Base-by-base conservation (phyloP, 1,139 yeast species). In the Taphrina wiesneri region DNA sequence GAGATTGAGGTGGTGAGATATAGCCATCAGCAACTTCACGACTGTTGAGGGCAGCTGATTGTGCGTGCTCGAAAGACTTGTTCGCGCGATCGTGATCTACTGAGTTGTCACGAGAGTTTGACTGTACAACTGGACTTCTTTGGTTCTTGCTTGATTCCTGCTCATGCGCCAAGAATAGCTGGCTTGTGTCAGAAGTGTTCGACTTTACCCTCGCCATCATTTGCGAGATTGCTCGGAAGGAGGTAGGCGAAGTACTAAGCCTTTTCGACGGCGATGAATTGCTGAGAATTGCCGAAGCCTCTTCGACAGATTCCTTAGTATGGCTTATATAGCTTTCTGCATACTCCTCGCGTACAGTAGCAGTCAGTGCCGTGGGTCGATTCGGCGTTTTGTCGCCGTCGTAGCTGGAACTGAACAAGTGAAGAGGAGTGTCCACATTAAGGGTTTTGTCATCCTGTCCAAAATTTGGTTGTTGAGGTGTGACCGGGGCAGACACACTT, bases 1-100 rank as follows among this genome's bases (percentile, higher is more conserved):
- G 46, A 17, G 59, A 54, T 39, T 54, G 59, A 15, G 59, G 59
- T 21, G 59, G 59, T 15, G 59, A 54, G 7, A 39, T 54, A 17
- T 54, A 54, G 30, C 59, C 59, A 23, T 36, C 49, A 2, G 49
- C 49, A 32, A 54, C 34, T 11, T 13, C 59, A 5, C 49, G 43
- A n/a, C 2, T n/a, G 17, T n/a, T 39, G 7, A n/a, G 7, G 13
- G 43, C 19, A 7, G 7, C 43, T 2, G 17, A n/a, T 7, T 13
- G 43, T n/a, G 13, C 43, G 3, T 39, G 43, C 17, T 13, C 43
- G 4, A 2, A n/a, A 2, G 19, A 3, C 17, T 15, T 13, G 6
- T 39, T 13, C 6, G 15, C 17, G 17, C 6, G 19, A n/a, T 39
- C 17, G 43, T n/a, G 43, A 39, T 13, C 3, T 15, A n/a, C 2